Evolutionary conservation across 192 early-diverging fungal species (phyloP).

Genomic region (Dissophora ornata): DNA sequence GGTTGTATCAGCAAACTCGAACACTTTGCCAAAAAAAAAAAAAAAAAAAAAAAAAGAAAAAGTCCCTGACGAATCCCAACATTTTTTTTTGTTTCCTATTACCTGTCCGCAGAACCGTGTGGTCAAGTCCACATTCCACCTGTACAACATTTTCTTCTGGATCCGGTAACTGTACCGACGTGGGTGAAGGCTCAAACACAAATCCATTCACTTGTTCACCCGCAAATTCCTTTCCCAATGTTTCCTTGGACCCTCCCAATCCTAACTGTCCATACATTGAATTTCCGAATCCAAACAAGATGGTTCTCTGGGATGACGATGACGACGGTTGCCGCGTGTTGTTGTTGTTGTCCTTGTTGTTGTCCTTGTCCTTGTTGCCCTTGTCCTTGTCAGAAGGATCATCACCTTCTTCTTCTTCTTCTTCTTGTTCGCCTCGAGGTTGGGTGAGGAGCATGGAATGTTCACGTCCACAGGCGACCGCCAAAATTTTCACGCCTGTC

Average conservation of each 20-base stretch:
- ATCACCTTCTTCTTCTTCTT: too few species aligned
- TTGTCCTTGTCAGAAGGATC: too few species aligned
- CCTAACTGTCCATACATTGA: constrained; percentile 80
- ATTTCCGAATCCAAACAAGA: constrained; percentile 71
- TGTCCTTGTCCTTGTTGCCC: background rate
- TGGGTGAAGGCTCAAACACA: constrained; percentile 50
- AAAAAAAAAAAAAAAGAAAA: too few species aligned
- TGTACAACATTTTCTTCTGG: constrained; percentile 53
- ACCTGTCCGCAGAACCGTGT: constrained; percentile 72
- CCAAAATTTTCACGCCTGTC: constrained; percentile 45
- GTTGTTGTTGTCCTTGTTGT: constrained; percentile 25
- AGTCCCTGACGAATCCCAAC: too few species aligned
- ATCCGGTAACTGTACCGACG: constrained; percentile 24
- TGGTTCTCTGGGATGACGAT: too few species aligned
- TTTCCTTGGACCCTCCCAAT: constrained; percentile 53
- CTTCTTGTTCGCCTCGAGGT: constrained; percentile 3
- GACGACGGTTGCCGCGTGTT: too few species aligned
- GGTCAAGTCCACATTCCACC: constrained; percentile 76
- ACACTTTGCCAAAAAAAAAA: too few species aligned
- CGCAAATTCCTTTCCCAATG: constrained; percentile 21
- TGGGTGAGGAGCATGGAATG: constrained; percentile 70
- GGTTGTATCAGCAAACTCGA: too few species aligned
- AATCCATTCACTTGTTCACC: constrained; percentile 33
- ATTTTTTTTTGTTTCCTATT: constrained; percentile 11
- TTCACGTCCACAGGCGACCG: constrained; percentile 72